Evolutionary conservation across 345 rosid genomes (phyloP).

Genomic region (Pistacia atlantica): DNA sequence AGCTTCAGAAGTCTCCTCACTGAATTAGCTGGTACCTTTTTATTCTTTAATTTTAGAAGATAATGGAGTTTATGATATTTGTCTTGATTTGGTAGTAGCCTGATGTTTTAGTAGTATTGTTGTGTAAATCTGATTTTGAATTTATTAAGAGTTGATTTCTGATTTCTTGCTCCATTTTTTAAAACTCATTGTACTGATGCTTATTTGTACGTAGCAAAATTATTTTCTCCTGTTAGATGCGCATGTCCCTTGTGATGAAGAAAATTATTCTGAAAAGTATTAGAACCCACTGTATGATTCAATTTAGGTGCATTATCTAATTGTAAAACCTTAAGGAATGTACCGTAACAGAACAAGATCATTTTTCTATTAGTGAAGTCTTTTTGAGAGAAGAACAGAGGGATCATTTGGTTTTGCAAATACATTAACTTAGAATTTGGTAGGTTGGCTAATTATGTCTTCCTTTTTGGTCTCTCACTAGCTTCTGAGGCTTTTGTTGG

Average conservation of each 20-base stretch:
- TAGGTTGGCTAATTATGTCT: no score
- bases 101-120: neutral
- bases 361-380: neutral
- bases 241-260: neutral
- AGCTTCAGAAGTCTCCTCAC: constrained; percentile 26
- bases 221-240: neutral
- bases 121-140: neutral
- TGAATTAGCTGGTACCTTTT: constrained; percentile 11
- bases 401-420: neutral
- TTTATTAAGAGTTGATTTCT: neutral
- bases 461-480: neutral
- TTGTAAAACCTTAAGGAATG: neutral
- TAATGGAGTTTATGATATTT: neutral
- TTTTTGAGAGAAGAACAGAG: neutral
- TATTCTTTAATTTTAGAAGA: neutral
- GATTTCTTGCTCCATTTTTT: neutral
- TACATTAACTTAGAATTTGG: neutral
- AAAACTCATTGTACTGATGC: neutral
- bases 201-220: neutral
- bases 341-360: neutral
- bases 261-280: neutral
- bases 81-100: neutral
- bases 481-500: neutral
- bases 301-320: neutral
- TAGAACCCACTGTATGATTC: neutral